These are phyloP conservation scores for Picocystis salinarum DNA, from an alignment of 139 green algal species.

Conservation along the genomic window DNA sequence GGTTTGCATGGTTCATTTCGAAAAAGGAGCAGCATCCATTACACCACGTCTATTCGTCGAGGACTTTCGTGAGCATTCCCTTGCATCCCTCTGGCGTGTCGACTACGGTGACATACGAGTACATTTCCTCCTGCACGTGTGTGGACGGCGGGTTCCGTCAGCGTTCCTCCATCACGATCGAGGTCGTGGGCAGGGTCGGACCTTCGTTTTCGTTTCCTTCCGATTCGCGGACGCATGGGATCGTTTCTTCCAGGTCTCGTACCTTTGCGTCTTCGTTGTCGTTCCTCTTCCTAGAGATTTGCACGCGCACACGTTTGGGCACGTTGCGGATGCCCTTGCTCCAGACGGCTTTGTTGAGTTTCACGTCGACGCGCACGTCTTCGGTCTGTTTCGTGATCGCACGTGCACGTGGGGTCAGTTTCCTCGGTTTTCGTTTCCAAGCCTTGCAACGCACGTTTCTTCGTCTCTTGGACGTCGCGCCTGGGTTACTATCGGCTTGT, in stretches of 20 bases:
- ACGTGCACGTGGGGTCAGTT: too few species aligned
- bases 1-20: too few species aligned
- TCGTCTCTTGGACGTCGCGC: too few species aligned
- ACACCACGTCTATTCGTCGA: too few species aligned
- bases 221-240: background rate
- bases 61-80: conserved; percentile 37
- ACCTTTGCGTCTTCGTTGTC: conserved; percentile 97
- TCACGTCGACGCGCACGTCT: conserved; percentile 91
- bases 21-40: too few species aligned
- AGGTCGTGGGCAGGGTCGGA: background rate
- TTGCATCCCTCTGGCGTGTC: conserved; percentile 41
- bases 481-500: too few species aligned
- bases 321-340: conserved; percentile 38
- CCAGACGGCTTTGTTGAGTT: conserved; percentile 98
- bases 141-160: background rate
- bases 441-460: too few species aligned
- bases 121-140: conserved; percentile 81
- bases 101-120: conserved; percentile 88
- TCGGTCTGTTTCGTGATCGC: conserved; percentile 87
- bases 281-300: conserved; percentile 77
- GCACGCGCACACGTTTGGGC: conserved; percentile 68
- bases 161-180: background rate
- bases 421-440: too few species aligned
- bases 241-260: background rate
- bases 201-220: background rate